These are phyloP conservation scores for Penicillium maclennaniae DNA, from an alignment of 495 filamentous ascomycete genomes.

Conservation along the genomic window DNA sequence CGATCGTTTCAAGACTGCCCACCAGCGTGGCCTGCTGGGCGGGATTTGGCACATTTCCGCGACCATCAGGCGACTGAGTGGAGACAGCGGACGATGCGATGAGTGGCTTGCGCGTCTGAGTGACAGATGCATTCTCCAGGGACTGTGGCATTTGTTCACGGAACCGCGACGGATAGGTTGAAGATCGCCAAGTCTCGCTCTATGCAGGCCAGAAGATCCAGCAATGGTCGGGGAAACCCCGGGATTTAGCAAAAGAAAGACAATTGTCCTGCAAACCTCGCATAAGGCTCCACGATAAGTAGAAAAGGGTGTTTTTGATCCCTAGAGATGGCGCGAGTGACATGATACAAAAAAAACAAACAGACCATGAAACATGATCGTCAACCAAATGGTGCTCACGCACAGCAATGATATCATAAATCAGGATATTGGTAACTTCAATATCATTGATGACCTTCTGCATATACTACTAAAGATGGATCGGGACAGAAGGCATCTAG, in stretches of 20 bases:
- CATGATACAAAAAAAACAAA: not conserved
- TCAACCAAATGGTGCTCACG: not conserved
- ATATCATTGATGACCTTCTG: too few relatives aligned
- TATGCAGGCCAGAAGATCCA: conserved; percentile 5
- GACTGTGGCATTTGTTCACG: conserved; percentile 16
- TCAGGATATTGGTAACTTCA: too few relatives aligned
- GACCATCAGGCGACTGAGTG: conserved; percentile 2
- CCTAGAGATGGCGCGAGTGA: not conserved
- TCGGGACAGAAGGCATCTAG: conserved; percentile 1
- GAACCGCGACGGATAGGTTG: conserved; percentile 15
- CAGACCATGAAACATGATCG: not conserved
- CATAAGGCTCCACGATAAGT: not conserved
- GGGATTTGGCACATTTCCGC: not conserved
- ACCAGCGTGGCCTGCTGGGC: not conserved
- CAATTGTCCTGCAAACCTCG: not conserved
- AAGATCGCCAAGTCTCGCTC: conserved; percentile 17
- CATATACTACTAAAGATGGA: too few relatives aligned
- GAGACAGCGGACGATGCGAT: not conserved
- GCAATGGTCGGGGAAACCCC: not conserved
- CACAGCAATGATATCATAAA: not conserved
- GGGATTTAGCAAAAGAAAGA: not conserved
- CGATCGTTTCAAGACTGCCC: conserved; percentile 1
- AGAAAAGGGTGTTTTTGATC: not conserved
- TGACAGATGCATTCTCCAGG: conserved; percentile 14
- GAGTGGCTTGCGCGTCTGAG: conserved; percentile 8